These are phyloP conservation scores for Mangifera indica DNA, from an alignment of 345 rosid species.

Conservation along the genomic window DNA sequence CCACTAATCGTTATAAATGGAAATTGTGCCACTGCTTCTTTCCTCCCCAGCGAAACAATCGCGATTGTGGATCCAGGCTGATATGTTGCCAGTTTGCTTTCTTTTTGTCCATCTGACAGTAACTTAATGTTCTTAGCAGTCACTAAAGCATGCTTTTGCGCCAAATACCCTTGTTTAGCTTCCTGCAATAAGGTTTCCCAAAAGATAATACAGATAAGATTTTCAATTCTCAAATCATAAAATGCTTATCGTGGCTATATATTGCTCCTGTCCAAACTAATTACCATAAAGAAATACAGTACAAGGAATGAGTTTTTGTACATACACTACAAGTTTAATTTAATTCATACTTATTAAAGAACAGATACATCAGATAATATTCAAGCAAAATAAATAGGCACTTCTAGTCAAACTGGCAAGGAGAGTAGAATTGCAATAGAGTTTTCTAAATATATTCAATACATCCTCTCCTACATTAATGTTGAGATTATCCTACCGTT, in stretches of 20 bases:
- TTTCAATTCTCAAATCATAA: not conserved
- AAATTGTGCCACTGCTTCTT: conserved; percentile 69
- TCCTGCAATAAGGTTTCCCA: conserved; percentile 44
- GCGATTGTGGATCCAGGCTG: conserved; percentile 46
- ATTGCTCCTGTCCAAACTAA: not conserved
- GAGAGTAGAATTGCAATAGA: not conserved
- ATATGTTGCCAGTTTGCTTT: conserved; percentile 53
- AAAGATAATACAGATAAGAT: not conserved
- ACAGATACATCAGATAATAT: not conserved
- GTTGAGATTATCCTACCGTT: not conserved
- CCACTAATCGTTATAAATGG: conserved; percentile 63
- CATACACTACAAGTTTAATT: not conserved
- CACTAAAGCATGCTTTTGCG: conserved; percentile 60
- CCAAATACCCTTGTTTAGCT: conserved; percentile 74
- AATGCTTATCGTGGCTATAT: not conserved
- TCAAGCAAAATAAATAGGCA: not conserved
- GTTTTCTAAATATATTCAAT: not conserved
- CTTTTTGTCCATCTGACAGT: conserved; percentile 49
- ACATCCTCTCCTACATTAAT: not conserved
- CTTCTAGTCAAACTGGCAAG: not conserved
- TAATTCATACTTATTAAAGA: not conserved
- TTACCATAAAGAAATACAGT: not conserved
- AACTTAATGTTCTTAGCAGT: conserved; percentile 70
- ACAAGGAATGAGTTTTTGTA: too few relatives aligned
- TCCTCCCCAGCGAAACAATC: conserved; percentile 74